phyloP scores from a whole-genome alignment of 257 asterid species.

The Solanum phureja region DNA sequence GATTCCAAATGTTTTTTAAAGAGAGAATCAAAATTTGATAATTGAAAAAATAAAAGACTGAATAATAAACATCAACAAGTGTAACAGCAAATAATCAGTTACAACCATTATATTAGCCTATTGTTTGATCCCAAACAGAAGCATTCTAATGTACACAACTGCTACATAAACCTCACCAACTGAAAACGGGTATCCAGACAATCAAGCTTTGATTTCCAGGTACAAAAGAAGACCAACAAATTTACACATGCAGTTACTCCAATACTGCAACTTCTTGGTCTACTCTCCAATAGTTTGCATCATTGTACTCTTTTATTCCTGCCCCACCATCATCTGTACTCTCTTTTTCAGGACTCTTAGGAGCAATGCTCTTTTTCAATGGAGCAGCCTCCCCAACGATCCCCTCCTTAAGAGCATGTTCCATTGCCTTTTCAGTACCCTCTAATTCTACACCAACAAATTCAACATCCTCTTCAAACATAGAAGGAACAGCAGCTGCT shows the following conservation, averaged over 20 bases:
- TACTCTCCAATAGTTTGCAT: conserved; percentile 91
- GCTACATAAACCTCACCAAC: conserved; percentile 1
- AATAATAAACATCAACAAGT: background rate
- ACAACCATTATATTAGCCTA: conserved; percentile 17
- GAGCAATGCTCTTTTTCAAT: conserved; percentile 34
- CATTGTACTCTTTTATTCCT: conserved; percentile 64
- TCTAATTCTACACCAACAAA: conserved; percentile 90
- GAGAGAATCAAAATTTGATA: background rate
- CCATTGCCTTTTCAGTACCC: conserved; percentile 73
- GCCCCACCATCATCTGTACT: conserved; percentile 41
- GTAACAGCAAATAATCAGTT: conserved; percentile 17
- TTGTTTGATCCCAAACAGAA: conserved; percentile 5
- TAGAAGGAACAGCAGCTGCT: conserved; percentile 42
- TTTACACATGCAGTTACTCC: conserved; percentile 24
- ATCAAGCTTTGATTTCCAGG: background rate
- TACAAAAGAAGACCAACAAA: background rate
- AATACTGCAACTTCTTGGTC: conserved; percentile 69
- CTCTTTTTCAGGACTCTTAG: conserved; percentile 44
- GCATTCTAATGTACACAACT: conserved; percentile 28
- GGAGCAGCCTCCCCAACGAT: conserved; percentile 93
- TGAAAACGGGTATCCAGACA: conserved; percentile 2
- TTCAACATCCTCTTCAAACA: conserved; percentile 96
- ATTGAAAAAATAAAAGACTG: background rate
- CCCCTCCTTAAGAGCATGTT: conserved; percentile 88
- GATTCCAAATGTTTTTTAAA: background rate